Percentiles rank a stretch among this genome's conserved stretches.
phyloP scores from a whole-genome alignment of 2,329 filamentous ascomycete species.

The Tolypocladium ovalisporum region DNA sequence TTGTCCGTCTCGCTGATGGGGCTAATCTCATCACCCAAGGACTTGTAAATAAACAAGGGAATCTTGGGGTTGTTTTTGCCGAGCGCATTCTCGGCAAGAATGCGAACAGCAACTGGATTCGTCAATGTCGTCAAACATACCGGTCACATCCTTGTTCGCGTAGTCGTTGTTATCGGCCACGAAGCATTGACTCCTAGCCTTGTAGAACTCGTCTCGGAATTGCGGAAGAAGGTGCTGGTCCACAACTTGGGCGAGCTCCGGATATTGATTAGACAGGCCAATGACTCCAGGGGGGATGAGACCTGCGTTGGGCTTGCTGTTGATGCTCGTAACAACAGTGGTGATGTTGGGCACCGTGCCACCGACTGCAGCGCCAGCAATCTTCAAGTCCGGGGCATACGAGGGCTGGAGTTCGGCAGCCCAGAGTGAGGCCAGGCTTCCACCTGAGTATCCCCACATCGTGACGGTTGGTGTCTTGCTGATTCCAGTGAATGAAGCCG shows the following conservation, averaged over 20 bases:
- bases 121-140: conserved; percentile 25
- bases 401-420: conserved; percentile 3
- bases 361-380: conserved; percentile 12
- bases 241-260: conserved; percentile 3
- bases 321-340: conserved; percentile 5
- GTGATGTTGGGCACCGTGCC: conserved; percentile 9
- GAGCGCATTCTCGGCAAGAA: conserved; percentile 14
- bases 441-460: conserved; percentile 29
- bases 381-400: conserved; percentile 15
- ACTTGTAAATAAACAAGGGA: conserved; percentile 40
- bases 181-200: neutral
- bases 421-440: conserved; percentile 2
- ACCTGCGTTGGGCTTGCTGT: conserved; percentile 7
- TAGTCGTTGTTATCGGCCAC: neutral
- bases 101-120: conserved; percentile 10
- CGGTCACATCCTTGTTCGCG: conserved; percentile 19
- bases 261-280: conserved; percentile 10
- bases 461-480: conserved; percentile 19
- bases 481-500: conserved; percentile 15
- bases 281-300: conserved; percentile 11
- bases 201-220: neutral
- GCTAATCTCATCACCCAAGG: conserved; percentile 23
- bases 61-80: conserved; percentile 29
- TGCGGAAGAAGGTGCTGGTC: conserved; percentile 5
- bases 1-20: conserved; percentile 29